Evolutionary conservation across 202 grass and related monocot genomes (phyloP).

Genomic region (Bolboschoenoplectus hybrid): DNA sequence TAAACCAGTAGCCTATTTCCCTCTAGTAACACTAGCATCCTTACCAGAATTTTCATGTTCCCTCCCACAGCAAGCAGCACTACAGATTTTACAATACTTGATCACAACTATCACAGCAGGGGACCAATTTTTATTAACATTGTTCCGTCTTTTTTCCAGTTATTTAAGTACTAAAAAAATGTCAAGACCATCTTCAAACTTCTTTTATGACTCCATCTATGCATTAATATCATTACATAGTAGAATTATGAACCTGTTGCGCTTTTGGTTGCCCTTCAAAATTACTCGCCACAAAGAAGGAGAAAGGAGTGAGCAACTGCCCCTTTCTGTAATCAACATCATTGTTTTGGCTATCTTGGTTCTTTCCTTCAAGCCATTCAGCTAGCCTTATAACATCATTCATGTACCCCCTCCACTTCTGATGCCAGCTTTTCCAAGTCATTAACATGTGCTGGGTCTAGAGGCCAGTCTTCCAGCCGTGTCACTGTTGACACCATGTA

Average conservation of each 20-base stretch:
- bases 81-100: background rate
- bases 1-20: background rate
- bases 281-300: conserved; percentile 73
- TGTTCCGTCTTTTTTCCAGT: background rate
- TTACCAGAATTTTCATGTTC: background rate
- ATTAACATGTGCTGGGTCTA: conserved; percentile 29
- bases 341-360: conserved; percentile 28
- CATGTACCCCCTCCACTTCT: conserved; percentile 65
- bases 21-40: background rate
- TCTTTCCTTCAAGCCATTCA: conserved; percentile 60
- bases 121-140: background rate
- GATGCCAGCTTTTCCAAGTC: conserved; percentile 52
- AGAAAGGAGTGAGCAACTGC: conserved; percentile 65
- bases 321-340: conserved; percentile 57
- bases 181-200: background rate
- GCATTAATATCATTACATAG: background rate
- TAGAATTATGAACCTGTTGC: conserved; percentile 45
- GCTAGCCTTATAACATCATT: conserved; percentile 67
- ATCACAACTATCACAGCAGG: background rate
- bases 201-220: background rate
- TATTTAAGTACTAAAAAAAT: background rate
- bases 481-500: conserved; percentile 70
- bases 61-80: background rate
- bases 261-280: conserved; percentile 58
- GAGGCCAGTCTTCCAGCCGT: conserved; percentile 63